Evolutionary conservation across 2,329 filamentous ascomycete genomes (phyloP), one percentile per base, ranked within the genome.

Genomic region (Ophiostoma ulmi): DNA sequence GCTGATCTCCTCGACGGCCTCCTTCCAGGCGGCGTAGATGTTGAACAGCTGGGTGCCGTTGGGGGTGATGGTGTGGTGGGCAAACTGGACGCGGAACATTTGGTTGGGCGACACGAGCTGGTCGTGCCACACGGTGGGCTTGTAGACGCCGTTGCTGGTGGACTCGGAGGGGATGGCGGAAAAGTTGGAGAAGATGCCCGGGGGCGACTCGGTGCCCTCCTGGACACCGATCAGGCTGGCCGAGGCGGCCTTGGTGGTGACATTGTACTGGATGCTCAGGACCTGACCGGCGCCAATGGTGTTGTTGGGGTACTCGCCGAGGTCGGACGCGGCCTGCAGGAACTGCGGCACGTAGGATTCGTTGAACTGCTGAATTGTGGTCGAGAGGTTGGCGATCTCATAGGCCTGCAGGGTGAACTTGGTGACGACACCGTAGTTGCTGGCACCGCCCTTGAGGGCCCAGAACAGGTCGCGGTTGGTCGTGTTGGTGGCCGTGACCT

Each of bases 401-500:
- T 48, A 48, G 6, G 44, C 44, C 44, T 48, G 44, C 5, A 48
- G 5, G 17, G 44, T 74, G 69, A 75, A 70, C 26, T 70, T 69
- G 26, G 79, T 75, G 5, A 76, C 73, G 70, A 78, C 74, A 67
- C 80, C 81, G 65, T 81, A 81, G 73, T 83, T 83, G 72, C 76
- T 78, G 31, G 78, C 76, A 26, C 82, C 82, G 26, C 82, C 82
- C 64, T 80, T 79, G 2, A 83, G 76, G 1, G 81, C 81, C 72
- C 76, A 78, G 74, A 76, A 82, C 3, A 84, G 77, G 69, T 83
- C 81, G 0, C 75, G n/a, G 70, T 82, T 77, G 5, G 75, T 65
- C 0, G 73, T 69, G 1, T 71, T 72, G 65, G 78, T 81, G 13
- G 78, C 81, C 13, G 78, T 78, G 17, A 82, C 75, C 66, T 82